These are phyloP conservation scores for Capillidium heterosporum DNA, from an alignment of 371 early-diverging fungal genomes.

Conservation along the genomic window DNA sequence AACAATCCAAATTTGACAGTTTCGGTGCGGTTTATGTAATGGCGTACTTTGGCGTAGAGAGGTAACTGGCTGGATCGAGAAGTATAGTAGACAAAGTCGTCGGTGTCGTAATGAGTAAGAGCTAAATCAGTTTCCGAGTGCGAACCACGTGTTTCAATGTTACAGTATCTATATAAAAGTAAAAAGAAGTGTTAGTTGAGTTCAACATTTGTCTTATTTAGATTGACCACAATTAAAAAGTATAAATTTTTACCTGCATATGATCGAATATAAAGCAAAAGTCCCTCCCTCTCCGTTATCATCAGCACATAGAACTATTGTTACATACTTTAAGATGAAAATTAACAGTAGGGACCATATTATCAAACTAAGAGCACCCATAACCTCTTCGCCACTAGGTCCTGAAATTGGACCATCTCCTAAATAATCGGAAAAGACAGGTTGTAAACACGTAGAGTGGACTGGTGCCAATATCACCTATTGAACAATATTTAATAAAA, in stretches of 20 bases:
- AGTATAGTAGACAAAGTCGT: not conserved
- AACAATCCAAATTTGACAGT: slow-evolving; percentile 1
- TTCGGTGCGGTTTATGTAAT: not conserved
- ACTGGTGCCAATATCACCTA: slow-evolving; percentile 32
- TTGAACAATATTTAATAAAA: not conserved
- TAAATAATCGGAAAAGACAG: slow-evolving; percentile 14
- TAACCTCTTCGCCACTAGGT: slow-evolving; percentile 9
- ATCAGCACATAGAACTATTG: slow-evolving; percentile 27
- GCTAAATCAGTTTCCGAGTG: slow-evolving; percentile 2
- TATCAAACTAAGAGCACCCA: slow-evolving; percentile 25
- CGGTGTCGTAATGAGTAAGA: slow-evolving; percentile 6
- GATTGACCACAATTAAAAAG: not conserved
- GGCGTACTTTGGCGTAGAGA: not conserved
- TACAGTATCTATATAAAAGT: slow-evolving; percentile 3
- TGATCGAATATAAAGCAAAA: slow-evolving; percentile 29
- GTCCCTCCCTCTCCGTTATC: slow-evolving; percentile 45
- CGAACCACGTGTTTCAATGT: slow-evolving; percentile 9
- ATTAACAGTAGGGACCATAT: slow-evolving; percentile 33
- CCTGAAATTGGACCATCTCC: slow-evolving; percentile 1
- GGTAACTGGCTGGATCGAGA: not conserved
- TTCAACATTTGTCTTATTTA: no score
- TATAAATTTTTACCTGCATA: slow-evolving; percentile 12
- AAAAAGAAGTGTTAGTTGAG: no score
- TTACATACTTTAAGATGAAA: slow-evolving; percentile 25
- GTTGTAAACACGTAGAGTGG: slow-evolving; percentile 28